Percentiles rank a stretch among this genome's conserved stretches.
Conservation (phyloP, 148 eudicot genomes). For the Chenopodium suecicum region DNA sequence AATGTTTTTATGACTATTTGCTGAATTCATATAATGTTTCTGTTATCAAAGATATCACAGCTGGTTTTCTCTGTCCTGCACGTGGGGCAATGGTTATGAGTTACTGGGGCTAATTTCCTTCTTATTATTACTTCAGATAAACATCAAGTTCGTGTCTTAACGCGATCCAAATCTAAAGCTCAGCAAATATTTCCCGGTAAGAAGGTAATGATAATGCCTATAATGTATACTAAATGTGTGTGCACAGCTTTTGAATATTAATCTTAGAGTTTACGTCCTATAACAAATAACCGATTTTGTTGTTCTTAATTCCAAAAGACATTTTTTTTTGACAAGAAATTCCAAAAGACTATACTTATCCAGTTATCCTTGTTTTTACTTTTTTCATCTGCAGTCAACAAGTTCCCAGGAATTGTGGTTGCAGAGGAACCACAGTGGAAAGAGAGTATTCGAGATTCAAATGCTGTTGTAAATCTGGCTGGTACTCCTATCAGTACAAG, state of each 20-base stretch:
- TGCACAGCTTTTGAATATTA: neutral
- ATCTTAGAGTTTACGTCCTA: slow-evolving; percentile 2
- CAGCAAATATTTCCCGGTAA: slow-evolving; percentile 93
- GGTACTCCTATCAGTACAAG: slow-evolving; percentile 96
- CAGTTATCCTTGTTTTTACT: too few relatives aligned
- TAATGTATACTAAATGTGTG: slow-evolving; percentile 9
- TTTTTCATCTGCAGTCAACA: slow-evolving; percentile 46
- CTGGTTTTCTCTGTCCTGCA: neutral
- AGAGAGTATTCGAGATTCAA: slow-evolving; percentile 78
- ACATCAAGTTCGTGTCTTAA: slow-evolving; percentile 75
- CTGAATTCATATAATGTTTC: neutral
- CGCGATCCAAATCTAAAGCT: slow-evolving; percentile 81
- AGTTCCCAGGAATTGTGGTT: slow-evolving; percentile 84
- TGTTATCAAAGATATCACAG: slow-evolving; percentile 5
- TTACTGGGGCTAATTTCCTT: neutral
- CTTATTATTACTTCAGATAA: slow-evolving; percentile 51
- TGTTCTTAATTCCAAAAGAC: neutral
- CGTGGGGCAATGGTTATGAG: neutral
- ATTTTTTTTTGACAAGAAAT: too few relatives aligned
- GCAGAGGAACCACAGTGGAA: slow-evolving; percentile 90
- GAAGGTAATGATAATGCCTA: slow-evolving; percentile 71
- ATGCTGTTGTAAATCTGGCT: slow-evolving; percentile 91
- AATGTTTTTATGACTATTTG: too few relatives aligned
- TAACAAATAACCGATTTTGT: neutral
- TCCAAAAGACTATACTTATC: neutral